A percentile compares a stretch with the other conserved stretches of the same genome.
Conservation (phyloP, 805 yeast genomes). For the Candida gorgasii region DNA sequence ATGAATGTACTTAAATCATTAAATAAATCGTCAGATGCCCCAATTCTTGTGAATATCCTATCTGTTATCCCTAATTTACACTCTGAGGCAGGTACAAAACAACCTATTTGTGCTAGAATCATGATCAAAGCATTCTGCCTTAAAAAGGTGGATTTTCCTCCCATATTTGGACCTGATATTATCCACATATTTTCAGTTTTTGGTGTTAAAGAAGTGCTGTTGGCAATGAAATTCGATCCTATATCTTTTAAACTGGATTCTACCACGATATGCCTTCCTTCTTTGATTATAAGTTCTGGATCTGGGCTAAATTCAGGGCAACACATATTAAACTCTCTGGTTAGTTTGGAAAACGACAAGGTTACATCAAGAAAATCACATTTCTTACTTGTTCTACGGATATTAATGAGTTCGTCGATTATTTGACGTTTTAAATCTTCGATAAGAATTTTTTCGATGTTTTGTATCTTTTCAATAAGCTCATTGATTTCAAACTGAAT, state of each 20-base stretch:
- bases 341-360: slow-evolving; percentile 68
- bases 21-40: slow-evolving; percentile 78
- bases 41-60: slow-evolving; percentile 78
- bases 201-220: slow-evolving; percentile 28
- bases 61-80: slow-evolving; percentile 71
- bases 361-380: slow-evolving; percentile 73
- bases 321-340: slow-evolving; percentile 65
- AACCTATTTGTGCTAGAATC: slow-evolving; percentile 63
- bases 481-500: slow-evolving; percentile 52
- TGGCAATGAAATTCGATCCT: slow-evolving; percentile 50
- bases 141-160: slow-evolving; percentile 80
- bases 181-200: slow-evolving; percentile 39
- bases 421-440: slow-evolving; percentile 48
- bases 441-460: slow-evolving; percentile 57
- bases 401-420: slow-evolving; percentile 40
- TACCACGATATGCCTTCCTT: slow-evolving; percentile 86
- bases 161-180: slow-evolving; percentile 87
- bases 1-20: slow-evolving; percentile 82
- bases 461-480: slow-evolving; percentile 47
- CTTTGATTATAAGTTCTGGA: slow-evolving; percentile 46
- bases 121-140: slow-evolving; percentile 71
- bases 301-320: slow-evolving; percentile 63
- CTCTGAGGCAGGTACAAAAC: slow-evolving; percentile 65
- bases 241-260: slow-evolving; percentile 63
- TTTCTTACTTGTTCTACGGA: slow-evolving; percentile 51